phyloP scores from a whole-genome alignment of 805 yeast species.

The Kodamaea hsintzibuensis region DNA sequence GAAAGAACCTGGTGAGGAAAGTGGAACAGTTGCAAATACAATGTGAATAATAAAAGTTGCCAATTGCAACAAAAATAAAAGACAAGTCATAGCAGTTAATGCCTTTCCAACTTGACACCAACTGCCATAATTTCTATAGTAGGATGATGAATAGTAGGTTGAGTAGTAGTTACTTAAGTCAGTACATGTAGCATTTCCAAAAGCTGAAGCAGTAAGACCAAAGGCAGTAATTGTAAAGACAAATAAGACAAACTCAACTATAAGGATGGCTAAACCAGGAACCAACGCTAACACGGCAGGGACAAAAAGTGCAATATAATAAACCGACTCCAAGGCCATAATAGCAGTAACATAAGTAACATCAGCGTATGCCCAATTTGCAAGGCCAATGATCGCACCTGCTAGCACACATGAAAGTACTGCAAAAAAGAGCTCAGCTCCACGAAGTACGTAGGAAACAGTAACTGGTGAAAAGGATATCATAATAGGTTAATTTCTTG shows the following conservation, averaged over 20 bases:
- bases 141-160: background rate
- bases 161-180: background rate
- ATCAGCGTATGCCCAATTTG: background rate
- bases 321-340: background rate
- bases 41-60: background rate
- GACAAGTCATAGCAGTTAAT: background rate
- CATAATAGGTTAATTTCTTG: background rate
- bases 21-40: background rate
- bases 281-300: background rate
- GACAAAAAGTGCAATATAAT: background rate
- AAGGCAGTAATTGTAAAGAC: background rate
- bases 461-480: background rate
- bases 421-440: background rate
- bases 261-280: background rate
- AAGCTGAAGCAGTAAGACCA: background rate
- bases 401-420: background rate
- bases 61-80: background rate
- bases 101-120: background rate
- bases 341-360: background rate
- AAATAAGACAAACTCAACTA: background rate
- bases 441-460: background rate
- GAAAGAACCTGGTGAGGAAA: background rate
- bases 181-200: background rate
- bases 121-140: background rate
- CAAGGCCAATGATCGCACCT: background rate